Evolutionary conservation across 495 filamentous ascomycete species (phyloP).

Genomic region (Penicillium crystallinum): DNA sequence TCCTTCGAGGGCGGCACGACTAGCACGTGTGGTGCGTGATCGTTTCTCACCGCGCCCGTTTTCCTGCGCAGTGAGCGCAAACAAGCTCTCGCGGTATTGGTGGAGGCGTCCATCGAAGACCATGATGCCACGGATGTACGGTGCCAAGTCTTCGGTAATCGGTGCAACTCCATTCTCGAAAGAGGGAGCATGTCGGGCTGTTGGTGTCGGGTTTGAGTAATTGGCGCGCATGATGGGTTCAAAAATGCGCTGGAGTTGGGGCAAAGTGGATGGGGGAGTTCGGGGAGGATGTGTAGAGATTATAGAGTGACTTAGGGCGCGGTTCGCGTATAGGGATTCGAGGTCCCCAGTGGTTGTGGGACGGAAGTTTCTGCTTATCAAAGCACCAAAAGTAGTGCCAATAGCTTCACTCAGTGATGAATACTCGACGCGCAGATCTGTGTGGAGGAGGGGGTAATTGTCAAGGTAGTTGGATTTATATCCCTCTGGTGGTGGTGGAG

Average conservation of each 20-base stretch:
- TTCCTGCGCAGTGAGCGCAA: conserved; percentile 52
- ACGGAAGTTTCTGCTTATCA: conserved; percentile 29
- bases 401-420: conserved; percentile 31
- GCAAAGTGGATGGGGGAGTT: conserved; percentile 6
- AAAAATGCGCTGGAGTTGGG: conserved; percentile 29
- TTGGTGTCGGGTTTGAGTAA: conserved; percentile 22
- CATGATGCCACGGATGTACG: conserved; percentile 77
- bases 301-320: conserved; percentile 21
- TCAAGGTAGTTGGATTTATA: conserved; percentile 59
- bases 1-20: conserved; percentile 78
- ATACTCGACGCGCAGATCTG: conserved; percentile 37
- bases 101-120: conserved; percentile 66
- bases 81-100: conserved; percentile 57
- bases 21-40: conserved; percentile 70
- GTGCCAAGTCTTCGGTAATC: conserved; percentile 72
- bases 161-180: conserved; percentile 64
- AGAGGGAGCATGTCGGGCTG: conserved; percentile 47
- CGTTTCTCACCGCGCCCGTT: conserved; percentile 50
- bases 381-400: conserved; percentile 31
- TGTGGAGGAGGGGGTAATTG: conserved; percentile 56
- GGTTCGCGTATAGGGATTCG: conserved; percentile 20
- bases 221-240: conserved; percentile 32
- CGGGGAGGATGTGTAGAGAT: conserved; percentile 10
- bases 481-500: conserved; percentile 55
- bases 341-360: conserved; percentile 22